Evolutionary conservation across 192 early-diverging fungal species (phyloP), one percentile per base, ranked within the genome.

Genomic region (Coemansia pectinata): DNA sequence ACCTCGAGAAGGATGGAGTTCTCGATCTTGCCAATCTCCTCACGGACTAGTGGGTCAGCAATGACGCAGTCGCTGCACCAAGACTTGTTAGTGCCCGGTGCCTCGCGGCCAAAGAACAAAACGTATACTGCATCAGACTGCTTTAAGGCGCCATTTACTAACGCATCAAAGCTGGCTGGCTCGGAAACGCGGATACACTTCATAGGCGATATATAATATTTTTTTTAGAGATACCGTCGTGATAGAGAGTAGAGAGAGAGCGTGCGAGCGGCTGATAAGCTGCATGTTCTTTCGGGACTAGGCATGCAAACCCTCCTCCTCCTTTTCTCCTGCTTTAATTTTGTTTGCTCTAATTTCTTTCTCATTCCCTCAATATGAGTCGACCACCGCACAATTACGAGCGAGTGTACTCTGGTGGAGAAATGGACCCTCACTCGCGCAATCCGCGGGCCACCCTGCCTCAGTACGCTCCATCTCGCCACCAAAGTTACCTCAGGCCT

Each of bases 31-130:
- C 50, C 58, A 47, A 83, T 66, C 3, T 58, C 80, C 41, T 63
- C 59, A 52, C 80, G 80, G 23, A 83, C 72, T 25, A 69, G 53
- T 2, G 80, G 80, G 66, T 83, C 80, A 14, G 80, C 80, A n/a
- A 83, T 62, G 19, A 83, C 80, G 41, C 80, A 83, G 60, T 83
- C 80, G 15, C 72, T 66, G 57, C 80, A 83, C 80, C 80, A 83
- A 9, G 75, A 77, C 41, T 63, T 55, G 44, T 68, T 71, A 1
- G 71, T 67, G 8, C 14, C 59, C 1, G 69, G 62, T 8, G n/a
- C 62, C 52, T 83, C 80, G 63, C 80, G 80, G 21, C 80, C 80
- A 66, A 83, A 83, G 58, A 83, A 83, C 58, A 83, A 57, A 19
- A 83, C 80, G 68, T 77, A 83, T 1, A 83, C 76, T 0, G 63